Base-by-base conservation (phyloP, 2,329 filamentous ascomycete genomes). In the Penicillium sp. region DNA sequence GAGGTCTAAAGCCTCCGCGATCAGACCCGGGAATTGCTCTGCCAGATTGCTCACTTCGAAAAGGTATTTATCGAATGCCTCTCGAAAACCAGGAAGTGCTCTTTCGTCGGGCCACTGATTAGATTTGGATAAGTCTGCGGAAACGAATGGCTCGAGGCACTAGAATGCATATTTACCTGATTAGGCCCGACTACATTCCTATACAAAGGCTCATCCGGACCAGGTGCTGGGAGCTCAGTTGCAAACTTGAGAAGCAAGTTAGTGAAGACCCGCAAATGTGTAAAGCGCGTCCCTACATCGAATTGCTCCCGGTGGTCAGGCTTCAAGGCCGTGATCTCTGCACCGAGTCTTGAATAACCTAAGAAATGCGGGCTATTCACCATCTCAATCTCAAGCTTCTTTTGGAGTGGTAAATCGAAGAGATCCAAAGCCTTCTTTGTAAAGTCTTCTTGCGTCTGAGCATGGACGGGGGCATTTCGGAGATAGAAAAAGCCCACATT, bases 301-400 rank as follows among this genome's bases (percentile, higher is more conserved):
- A 73, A 72, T 42, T 73, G 70, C 43, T 73, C 71, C 4, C 71
- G 68, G 48, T 70, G 59, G 48, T 73, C 71, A n/a, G 56, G 49
- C 32, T 66, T 70, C 3, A 66, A 55, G 0, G 69, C 68, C 0
- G 71, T 73, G 5, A 71, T 67, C 47, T 73, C 71, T 3, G 68
- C 65, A 3, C 70, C 70, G 1, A 73, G 62, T 31, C 64, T 62
- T 3, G 70, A 70, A 50, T 73, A 73, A 14, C 71, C 71, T 14
- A 73, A 59, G 24, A 73, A 73, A 48, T 73, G 71, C 29, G 67
- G 69, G 50, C 68, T 72, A 39, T 73, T 69, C 13, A 72, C 63
- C 71, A 73, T 81, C 58, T 76, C 77, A 2, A 80, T 78, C 38
- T 79, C 72, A 53, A 79, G 69, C 57, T 80, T 81, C 57, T 76